These are phyloP conservation scores for Pezicula radicicola DNA, from an alignment of 2,329 filamentous ascomycete genomes.

Conservation along the genomic window DNA sequence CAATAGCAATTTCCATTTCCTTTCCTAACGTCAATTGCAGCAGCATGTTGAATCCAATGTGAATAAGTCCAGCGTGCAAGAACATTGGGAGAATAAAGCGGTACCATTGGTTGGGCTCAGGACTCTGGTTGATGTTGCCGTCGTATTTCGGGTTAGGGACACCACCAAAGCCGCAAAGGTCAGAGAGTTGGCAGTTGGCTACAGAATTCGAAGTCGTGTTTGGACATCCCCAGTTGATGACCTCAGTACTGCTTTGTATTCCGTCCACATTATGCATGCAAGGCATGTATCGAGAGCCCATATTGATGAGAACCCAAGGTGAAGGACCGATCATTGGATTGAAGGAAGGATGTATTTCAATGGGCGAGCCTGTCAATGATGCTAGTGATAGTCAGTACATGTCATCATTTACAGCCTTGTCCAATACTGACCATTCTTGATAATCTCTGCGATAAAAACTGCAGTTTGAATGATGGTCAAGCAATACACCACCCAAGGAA, in stretches of 20 bases:
- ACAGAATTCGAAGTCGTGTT: constrained; percentile 62
- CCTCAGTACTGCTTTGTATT: constrained; percentile 50
- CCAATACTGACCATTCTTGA: constrained; percentile 68
- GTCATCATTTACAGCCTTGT: background rate
- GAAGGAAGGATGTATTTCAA: constrained; percentile 66
- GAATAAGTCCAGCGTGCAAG: constrained; percentile 87
- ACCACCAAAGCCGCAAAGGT: constrained; percentile 81
- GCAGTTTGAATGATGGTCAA: constrained; percentile 74
- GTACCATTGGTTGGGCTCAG: constrained; percentile 84
- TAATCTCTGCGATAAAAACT: constrained; percentile 87
- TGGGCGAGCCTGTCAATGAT: constrained; percentile 66
- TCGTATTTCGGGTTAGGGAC: constrained; percentile 58
- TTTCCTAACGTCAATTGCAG: constrained; percentile 85
- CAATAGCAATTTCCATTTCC: constrained; percentile 91
- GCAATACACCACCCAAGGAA: constrained; percentile 80
- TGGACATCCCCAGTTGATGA: constrained; percentile 73
- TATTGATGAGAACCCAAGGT: constrained; percentile 86
- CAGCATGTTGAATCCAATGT: constrained; percentile 94
- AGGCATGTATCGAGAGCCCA: constrained; percentile 88
- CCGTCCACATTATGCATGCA: constrained; percentile 86
- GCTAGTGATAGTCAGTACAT: constrained; percentile 40
- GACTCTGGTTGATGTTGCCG: constrained; percentile 42
- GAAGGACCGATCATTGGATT: constrained; percentile 98
- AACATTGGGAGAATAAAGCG: constrained; percentile 96
- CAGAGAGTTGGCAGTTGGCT: constrained; percentile 67